Percentiles rank a stretch among this genome's conserved stretches.
Evolutionary conservation across 176 grass and related monocot species (phyloP).

Genomic region (Aegilops tauschii): DNA sequence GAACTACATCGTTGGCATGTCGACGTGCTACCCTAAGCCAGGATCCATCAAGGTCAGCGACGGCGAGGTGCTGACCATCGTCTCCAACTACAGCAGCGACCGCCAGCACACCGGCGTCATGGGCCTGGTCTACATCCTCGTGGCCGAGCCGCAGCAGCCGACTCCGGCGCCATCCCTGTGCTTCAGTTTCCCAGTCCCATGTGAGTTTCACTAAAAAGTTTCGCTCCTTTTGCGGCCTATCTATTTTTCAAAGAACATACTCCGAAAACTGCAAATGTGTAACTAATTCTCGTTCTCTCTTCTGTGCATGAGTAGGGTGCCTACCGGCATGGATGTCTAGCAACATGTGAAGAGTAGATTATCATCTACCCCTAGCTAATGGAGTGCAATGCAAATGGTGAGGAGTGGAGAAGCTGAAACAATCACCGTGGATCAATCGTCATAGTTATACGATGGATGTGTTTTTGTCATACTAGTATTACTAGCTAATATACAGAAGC

Average conservation of each 20-base stretch:
- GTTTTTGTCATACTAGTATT: neutral
- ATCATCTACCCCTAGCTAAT: neutral
- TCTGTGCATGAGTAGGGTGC: slow-evolving; percentile 26
- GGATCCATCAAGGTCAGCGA: slow-evolving; percentile 52
- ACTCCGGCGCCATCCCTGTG: slow-evolving; percentile 13
- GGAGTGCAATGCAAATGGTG: neutral
- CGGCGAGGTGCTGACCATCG: slow-evolving; percentile 64
- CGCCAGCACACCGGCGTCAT: slow-evolving; percentile 72
- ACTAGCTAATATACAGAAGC: neutral
- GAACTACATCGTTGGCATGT: slow-evolving; percentile 87
- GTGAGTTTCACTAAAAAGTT: slow-evolving; percentile 25
- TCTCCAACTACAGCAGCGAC: slow-evolving; percentile 82
- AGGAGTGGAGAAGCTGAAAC: neutral
- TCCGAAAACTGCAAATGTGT: neutral
- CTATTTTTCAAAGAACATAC: no score
- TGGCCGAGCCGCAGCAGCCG: slow-evolving; percentile 41
- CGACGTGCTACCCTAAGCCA: slow-evolving; percentile 67
- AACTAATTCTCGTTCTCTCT: neutral
- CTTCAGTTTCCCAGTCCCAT: slow-evolving; percentile 45
- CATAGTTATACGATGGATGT: neutral
- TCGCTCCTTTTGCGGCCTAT: neutral
- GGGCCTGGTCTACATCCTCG: slow-evolving; percentile 89
- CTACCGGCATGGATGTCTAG: slow-evolving; percentile 36
- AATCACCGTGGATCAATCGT: neutral
- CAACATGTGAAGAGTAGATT: slow-evolving; percentile 20